Percentiles rank a stretch among this genome's conserved stretches.
Evolutionary conservation across 2,329 filamentous ascomycete genomes (phyloP).

Genomic region (Paecilomyces sp.): DNA sequence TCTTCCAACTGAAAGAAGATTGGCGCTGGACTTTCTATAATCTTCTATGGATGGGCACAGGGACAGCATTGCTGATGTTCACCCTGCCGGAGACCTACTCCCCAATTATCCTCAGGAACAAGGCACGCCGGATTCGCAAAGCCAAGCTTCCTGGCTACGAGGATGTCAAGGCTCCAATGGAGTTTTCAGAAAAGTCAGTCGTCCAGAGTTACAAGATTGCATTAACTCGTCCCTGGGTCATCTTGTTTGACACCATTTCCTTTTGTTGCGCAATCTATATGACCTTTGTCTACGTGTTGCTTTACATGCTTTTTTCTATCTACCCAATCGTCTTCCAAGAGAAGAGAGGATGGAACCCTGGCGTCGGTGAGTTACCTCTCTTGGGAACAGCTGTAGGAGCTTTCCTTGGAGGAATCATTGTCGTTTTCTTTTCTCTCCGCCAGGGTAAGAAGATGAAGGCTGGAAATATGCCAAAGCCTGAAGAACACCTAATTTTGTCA

Average conservation of each 20-base stretch:
- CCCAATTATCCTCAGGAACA: slow-evolving; percentile 45
- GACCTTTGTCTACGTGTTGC: slow-evolving; percentile 25
- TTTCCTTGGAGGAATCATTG: too few relatives aligned
- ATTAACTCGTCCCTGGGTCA: slow-evolving; percentile 47
- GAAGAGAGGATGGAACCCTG: slow-evolving; percentile 47
- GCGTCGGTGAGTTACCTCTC: slow-evolving; percentile 46
- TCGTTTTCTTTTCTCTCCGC: too few relatives aligned
- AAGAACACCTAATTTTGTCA: slow-evolving; percentile 12
- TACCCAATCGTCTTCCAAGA: slow-evolving; percentile 49
- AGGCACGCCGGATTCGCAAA: slow-evolving; percentile 46
- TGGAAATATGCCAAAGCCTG: slow-evolving; percentile 9
- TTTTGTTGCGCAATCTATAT: slow-evolving; percentile 46
- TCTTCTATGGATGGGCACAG: slow-evolving; percentile 31
- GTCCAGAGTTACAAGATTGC: slow-evolving; percentile 44
- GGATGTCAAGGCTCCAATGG: slow-evolving; percentile 43
- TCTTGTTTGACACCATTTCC: slow-evolving; percentile 47
- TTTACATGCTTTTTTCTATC: slow-evolving; percentile 6
- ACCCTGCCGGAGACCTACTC: slow-evolving; percentile 54
- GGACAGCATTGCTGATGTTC: slow-evolving; percentile 41
- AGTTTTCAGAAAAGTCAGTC: slow-evolving; percentile 40
- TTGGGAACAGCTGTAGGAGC: slow-evolving; percentile 19
- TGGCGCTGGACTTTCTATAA: slow-evolving; percentile 42
- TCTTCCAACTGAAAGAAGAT: slow-evolving; percentile 47
- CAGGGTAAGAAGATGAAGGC: too few relatives aligned
- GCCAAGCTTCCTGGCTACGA: slow-evolving; percentile 47